Conservation (phyloP, 2,329 filamentous ascomycete genomes). For the Aspergillus spinulosporus region DNA sequence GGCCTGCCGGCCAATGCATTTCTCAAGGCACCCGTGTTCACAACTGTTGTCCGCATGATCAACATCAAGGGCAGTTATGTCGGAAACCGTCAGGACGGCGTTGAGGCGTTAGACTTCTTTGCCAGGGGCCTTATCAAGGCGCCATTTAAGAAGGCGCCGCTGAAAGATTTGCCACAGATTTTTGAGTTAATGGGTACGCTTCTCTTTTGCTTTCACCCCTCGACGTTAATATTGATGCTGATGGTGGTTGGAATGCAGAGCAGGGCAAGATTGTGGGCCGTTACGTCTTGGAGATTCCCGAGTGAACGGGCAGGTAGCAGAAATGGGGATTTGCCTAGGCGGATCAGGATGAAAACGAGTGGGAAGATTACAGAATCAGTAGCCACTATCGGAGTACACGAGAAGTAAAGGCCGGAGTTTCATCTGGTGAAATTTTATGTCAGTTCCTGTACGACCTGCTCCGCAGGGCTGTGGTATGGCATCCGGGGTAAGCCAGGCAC, state of each 20-base stretch:
- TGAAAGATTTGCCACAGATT: constrained; percentile 74
- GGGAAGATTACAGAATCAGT: background rate
- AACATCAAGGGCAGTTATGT: constrained; percentile 87
- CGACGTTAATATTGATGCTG: background rate
- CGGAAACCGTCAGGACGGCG: constrained; percentile 80
- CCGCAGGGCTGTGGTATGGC: background rate
- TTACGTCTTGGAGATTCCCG: constrained; percentile 9
- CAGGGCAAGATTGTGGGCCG: constrained; percentile 12
- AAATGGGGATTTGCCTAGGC: background rate
- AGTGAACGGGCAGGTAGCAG: background rate
- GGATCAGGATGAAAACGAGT: background rate
- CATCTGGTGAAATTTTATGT: background rate
- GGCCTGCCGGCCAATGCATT: constrained; percentile 67
- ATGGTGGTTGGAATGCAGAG: background rate
- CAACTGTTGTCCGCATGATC: constrained; percentile 83
- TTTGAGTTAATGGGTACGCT: constrained; percentile 64
- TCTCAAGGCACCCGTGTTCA: constrained; percentile 80
- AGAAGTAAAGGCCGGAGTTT: background rate
- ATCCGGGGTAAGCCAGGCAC: background rate
- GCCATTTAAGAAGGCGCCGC: constrained; percentile 77
- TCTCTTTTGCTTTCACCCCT: background rate
- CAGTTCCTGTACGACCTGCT: background rate
- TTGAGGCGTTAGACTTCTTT: constrained; percentile 87
- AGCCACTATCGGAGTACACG: background rate
- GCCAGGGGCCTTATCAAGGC: constrained; percentile 74